Evolutionary conservation across 495 filamentous ascomycete species (phyloP).

Genomic region (Platismatia glauca): DNA sequence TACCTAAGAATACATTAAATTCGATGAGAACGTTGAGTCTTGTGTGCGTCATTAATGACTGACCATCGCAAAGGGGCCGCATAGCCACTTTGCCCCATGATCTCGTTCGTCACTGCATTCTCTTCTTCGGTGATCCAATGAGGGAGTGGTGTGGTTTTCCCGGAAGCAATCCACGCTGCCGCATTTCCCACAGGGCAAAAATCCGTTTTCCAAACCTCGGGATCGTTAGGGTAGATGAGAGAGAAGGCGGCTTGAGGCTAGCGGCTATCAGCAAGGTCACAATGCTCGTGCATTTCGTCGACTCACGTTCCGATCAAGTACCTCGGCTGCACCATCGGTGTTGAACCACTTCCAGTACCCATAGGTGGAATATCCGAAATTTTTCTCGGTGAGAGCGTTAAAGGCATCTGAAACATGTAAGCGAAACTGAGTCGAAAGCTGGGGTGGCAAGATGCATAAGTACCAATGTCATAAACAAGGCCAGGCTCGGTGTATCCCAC

Average conservation of each 20-base stretch:
- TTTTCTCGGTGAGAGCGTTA: background rate
- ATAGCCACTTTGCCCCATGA: background rate
- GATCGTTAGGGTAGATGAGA: background rate
- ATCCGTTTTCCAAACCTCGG: background rate
- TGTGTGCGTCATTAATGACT: background rate
- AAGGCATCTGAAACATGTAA: conserved; percentile 11
- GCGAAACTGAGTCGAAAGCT: background rate
- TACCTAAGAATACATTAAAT: background rate
- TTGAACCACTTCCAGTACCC: conserved; percentile 17
- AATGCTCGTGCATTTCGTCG: background rate
- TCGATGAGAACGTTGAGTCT: background rate
- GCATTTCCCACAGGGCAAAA: background rate
- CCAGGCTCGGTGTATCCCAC: conserved; percentile 5
- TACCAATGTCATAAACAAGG: background rate
- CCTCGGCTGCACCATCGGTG: conserved; percentile 5
- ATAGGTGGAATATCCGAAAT: conserved; percentile 4
- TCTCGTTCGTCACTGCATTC: background rate
- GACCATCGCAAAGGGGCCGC: background rate
- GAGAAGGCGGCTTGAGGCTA: background rate
- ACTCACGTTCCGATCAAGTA: conserved; percentile 10
- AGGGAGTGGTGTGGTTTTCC: background rate
- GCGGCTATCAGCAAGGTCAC: background rate
- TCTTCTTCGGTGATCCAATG: background rate
- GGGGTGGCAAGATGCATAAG: background rate
- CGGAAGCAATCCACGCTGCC: background rate